Percentiles rank a stretch among this genome's conserved stretches.
Conservation (phyloP, 352 stramenopile genomes). For the Phytophthora pini region DNA sequence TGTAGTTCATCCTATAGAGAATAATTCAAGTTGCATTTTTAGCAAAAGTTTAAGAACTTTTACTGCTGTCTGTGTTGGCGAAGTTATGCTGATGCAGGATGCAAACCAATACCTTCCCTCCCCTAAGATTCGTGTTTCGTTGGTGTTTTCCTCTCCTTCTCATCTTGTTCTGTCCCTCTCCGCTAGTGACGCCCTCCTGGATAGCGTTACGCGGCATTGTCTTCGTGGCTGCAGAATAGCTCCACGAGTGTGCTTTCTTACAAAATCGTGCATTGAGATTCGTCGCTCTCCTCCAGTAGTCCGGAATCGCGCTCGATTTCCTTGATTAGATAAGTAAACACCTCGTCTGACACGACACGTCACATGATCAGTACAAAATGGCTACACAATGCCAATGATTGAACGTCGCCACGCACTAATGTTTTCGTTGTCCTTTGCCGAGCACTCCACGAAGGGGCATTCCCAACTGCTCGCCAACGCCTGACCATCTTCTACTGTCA, state of each 20-base stretch:
- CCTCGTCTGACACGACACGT: slow-evolving; percentile 61
- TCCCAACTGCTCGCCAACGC: slow-evolving; percentile 90
- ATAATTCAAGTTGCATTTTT: too few species aligned
- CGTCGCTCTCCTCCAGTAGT: slow-evolving; percentile 82
- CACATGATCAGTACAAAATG: slow-evolving; percentile 11
- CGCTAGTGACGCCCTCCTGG: not conserved
- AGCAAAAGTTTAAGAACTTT: too few species aligned
- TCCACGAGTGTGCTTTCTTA: slow-evolving; percentile 44
- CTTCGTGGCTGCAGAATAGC: slow-evolving; percentile 18
- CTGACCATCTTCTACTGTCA: slow-evolving; percentile 87
- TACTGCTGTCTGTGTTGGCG: too few species aligned
- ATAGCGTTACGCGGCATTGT: slow-evolving; percentile 1
- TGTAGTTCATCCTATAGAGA: too few species aligned
- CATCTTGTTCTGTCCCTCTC: not conserved
- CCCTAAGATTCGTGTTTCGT: slow-evolving; percentile 3
- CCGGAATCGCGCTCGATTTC: slow-evolving; percentile 91
- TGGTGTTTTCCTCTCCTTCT: slow-evolving; percentile 7
- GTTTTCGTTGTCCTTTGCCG: slow-evolving; percentile 92
- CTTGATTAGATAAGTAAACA: slow-evolving; percentile 92
- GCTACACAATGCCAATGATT: not conserved
- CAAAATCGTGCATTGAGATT: slow-evolving; percentile 81
- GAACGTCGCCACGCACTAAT: slow-evolving; percentile 75
- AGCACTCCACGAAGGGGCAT: slow-evolving; percentile 96
- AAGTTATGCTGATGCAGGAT: slow-evolving; percentile 7
- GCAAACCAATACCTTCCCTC: slow-evolving; percentile 16